phyloP scores from a whole-genome alignment of 108 stramenopile species.

The Discostella stelligeroides region DNA sequence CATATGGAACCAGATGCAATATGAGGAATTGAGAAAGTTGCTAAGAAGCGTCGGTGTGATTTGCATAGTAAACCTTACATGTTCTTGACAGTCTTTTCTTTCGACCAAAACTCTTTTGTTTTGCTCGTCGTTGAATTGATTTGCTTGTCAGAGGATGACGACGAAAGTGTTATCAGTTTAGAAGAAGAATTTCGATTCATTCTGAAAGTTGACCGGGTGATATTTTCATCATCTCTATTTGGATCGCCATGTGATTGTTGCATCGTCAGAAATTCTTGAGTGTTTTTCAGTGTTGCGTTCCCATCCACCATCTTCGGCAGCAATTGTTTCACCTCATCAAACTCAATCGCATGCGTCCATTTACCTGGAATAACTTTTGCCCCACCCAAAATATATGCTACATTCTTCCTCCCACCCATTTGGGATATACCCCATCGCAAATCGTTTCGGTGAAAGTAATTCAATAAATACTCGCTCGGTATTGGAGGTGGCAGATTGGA shows the following conservation, averaged over 20 bases:
- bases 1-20: conserved; percentile 1
- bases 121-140: not conserved
- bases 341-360: conserved; percentile 61
- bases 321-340: conserved; percentile 36
- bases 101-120: conserved; percentile 57
- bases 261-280: conserved; percentile 2
- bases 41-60: not conserved
- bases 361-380: conserved; percentile 63
- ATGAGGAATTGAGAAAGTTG: not conserved
- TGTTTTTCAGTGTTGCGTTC: not conserved
- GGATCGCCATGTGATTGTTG: conserved; percentile 24
- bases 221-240: conserved; percentile 1
- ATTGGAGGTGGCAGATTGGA: conserved; percentile 52
- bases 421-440: conserved; percentile 57
- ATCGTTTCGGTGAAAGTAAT: conserved; percentile 68
- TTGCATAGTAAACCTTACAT: conserved; percentile 44
- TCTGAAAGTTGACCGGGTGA: not conserved
- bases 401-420: conserved; percentile 47
- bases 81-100: conserved; percentile 40
- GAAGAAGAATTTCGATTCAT: not conserved
- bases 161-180: conserved; percentile 2
- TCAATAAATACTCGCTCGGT: conserved; percentile 65
- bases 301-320: conserved; percentile 13
- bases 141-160: not conserved
- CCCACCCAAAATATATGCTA: conserved; percentile 41